Evolutionary conservation across 2,329 filamentous ascomycete species (phyloP).

Genomic region (Cladosporium sp.): DNA sequence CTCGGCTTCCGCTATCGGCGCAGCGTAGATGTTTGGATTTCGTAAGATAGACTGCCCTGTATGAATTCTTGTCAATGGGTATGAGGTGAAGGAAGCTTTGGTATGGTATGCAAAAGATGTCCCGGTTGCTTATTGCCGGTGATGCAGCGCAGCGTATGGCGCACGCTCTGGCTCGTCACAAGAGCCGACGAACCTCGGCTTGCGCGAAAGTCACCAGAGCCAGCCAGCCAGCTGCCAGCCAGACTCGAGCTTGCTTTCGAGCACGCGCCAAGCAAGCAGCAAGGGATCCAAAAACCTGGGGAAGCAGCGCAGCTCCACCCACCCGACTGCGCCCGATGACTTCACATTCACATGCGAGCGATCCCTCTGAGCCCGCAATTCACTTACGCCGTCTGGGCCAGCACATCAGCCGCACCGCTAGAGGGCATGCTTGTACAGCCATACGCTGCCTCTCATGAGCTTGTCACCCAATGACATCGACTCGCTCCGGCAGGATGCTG

Average conservation of each 20-base stretch:
- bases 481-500: constrained; percentile 20
- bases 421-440: constrained; percentile 4
- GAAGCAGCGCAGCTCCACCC: neutral
- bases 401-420: neutral
- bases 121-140: neutral
- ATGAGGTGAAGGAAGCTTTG: neutral
- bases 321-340: constrained; percentile 1
- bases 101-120: neutral
- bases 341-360: neutral
- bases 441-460: constrained; percentile 13
- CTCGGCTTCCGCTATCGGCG: neutral
- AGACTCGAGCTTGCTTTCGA: too few relatives aligned
- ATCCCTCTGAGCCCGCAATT: too few relatives aligned
- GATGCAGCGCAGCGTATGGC: neutral
- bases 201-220: neutral
- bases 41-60: neutral
- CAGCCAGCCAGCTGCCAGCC: neutral
- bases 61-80: neutral
- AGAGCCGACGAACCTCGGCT: constrained; percentile 5
- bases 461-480: constrained; percentile 17
- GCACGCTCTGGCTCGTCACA: neutral
- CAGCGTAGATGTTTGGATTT: neutral
- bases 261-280: too few relatives aligned
- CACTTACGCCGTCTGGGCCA: neutral
- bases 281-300: neutral